Base-by-base conservation (phyloP, 352 stramenopile genomes). In the Pythium angustatum region DNA sequence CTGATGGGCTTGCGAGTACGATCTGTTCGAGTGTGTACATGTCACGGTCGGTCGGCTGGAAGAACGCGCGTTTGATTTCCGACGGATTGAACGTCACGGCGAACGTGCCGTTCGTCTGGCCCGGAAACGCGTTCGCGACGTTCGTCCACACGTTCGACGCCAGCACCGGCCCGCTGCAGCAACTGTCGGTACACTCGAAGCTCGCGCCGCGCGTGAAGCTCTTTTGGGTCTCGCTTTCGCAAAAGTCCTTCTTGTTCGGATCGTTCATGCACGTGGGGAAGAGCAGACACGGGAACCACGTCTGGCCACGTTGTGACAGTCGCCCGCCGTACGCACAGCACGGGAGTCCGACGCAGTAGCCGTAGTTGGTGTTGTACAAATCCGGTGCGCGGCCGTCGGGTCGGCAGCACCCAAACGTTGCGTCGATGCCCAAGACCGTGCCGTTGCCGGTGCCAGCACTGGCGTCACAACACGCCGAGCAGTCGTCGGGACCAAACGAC, bases 221-320 rank as follows among this genome's bases (percentile, higher is more conserved):
- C 78, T 81, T 90, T 34, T 64, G 28, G 7, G 77, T 64, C 21
- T 75, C 67, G 22, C 70, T 66, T 24, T 76, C 74, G 63, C 83
- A 93, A 38, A 92, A 91, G 24, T 69, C 59, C 50, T 83, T 71
- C 52, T 89, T 91, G 58, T 75, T 83, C 1, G 66, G 68, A 72
- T 93, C 79, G 41, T 81, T 81, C 52, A 84, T 72, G 58, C 87
- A 96, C 40, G 80, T 84, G 28, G 85, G 79, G 71, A 93, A 96
- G 5, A 84, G 68, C 55, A 93, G 58, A 54, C 87, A 96, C 62
- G 87, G 87, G 63, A 88, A 93, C 87, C 87, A 96, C 34, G 81
- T 75, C 50, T 87, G 75, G 40, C 79, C 76, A 44, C 87, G 86
- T 69, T 91, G 83, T n/a, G 82, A 58, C 17, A 22, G 47, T 0